These are phyloP conservation scores for Daldinia decipiens DNA, from an alignment of 495 filamentous ascomycete genomes.

Conservation along the genomic window DNA sequence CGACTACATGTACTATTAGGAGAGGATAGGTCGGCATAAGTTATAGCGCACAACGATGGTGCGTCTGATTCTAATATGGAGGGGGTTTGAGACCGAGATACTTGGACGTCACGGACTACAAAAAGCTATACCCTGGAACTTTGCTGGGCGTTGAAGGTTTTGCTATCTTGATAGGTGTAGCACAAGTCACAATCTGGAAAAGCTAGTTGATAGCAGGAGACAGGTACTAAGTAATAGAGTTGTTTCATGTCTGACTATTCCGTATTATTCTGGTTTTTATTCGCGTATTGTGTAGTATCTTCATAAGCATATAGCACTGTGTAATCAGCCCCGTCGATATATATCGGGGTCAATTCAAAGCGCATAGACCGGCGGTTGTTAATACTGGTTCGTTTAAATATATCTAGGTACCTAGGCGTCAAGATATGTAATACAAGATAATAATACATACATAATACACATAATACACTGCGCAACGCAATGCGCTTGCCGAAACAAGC, in stretches of 20 bases:
- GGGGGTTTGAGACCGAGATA: conserved; percentile 6
- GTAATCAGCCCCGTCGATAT: neutral
- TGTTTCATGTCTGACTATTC: neutral
- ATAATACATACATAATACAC: no score
- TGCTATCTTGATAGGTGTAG: neutral
- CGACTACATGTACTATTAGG: conserved; percentile 4
- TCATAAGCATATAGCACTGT: neutral
- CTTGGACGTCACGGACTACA: conserved; percentile 2
- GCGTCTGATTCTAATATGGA: neutral
- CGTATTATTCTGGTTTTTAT: conserved; percentile 1
- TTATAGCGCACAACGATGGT: neutral
- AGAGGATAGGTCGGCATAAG: neutral
- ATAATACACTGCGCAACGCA: conserved; percentile 16
- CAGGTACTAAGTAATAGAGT: neutral
- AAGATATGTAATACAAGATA: neutral
- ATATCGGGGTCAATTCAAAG: neutral
- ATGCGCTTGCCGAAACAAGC: conserved; percentile 37
- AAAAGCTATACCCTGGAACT: conserved; percentile 14
- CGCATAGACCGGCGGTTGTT: conserved; percentile 1
- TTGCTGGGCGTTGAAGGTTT: conserved; percentile 14
- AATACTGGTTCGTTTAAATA: neutral
- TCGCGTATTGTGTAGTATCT: conserved; percentile 2
- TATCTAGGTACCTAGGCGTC: neutral
- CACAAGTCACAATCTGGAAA: neutral
- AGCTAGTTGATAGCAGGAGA: neutral